phyloP scores from a whole-genome alignment of 2,329 filamentous ascomycete species.

The Trichoderma sp. region DNA sequence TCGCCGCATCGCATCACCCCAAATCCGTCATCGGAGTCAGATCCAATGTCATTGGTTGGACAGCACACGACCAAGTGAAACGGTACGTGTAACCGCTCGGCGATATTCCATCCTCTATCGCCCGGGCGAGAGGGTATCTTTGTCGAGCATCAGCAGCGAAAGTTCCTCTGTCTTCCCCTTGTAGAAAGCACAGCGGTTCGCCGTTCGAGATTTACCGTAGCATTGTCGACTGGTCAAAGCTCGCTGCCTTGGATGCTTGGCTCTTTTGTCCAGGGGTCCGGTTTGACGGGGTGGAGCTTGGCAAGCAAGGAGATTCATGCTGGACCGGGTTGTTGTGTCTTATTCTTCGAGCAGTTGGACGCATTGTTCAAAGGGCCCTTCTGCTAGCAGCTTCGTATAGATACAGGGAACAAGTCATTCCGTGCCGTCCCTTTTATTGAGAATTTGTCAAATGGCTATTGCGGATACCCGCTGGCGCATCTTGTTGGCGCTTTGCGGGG shows the following conservation, averaged over 20 bases:
- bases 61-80: background rate
- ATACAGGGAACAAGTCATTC: background rate
- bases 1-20: background rate
- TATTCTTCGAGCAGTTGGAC: background rate
- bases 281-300: background rate
- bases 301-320: background rate
- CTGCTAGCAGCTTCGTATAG: background rate
- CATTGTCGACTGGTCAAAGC: background rate
- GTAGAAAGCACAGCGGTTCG: background rate
- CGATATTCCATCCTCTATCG: background rate
- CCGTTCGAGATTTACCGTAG: constrained; percentile 12
- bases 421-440: background rate
- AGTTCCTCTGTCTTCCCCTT: background rate
- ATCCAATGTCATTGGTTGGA: background rate
- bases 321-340: background rate
- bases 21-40: background rate
- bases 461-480: background rate
- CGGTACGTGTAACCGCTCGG: background rate
- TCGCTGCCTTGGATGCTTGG: background rate
- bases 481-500: background rate
- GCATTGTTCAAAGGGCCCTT: background rate
- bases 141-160: constrained; percentile 10
- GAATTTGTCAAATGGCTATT: background rate
- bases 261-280: background rate
- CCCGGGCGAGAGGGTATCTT: background rate